Evolutionary conservation across 2,329 filamentous ascomycete genomes (phyloP), one percentile per base, ranked within the genome.

Genomic region (Didymosphaeria variabile): DNA sequence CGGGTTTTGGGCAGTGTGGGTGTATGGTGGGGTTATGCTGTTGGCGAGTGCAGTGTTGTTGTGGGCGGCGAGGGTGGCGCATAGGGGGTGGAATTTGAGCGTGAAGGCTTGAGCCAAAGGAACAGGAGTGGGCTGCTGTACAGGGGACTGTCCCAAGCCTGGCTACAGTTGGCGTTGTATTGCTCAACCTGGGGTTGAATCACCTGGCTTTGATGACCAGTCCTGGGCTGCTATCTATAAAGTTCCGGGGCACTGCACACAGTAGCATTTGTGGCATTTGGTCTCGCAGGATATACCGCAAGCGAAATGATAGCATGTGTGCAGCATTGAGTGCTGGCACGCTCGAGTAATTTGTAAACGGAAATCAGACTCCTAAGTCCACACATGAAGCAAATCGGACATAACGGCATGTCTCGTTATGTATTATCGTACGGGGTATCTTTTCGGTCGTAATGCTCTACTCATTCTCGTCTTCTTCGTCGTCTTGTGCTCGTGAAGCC

Each of bases 1-100:
- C 15, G 78, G 82, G 10, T 84, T 79, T 42, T 71, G 69, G 1
- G 70, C 77, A 31, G 67, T 82, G 1, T 84, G 82, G 82, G 65
- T 77, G 1, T 84, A 78, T 71, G 80, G 80, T 0, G 82, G 80
- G 0, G 62, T 63, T 29, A 65, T 76, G 70, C 40, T 77, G 53
- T 54, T 72, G 46, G 69, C 55, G 1, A 65, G 68, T 55, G 67
- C 60, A 23, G 65, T 21, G 23, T 36, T 73, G 12, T 60, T 77
- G 45, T 9, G 60, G 2, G 53, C 47, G 17, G 70, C 69, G 38
- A 67, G 75, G 54, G 67, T 72, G 13, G 60, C 52, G 0, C 66
- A 70, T 59, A 74, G 63, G 44, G 75, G 75, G 5, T 71, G 67
- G 63, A 58, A 61, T 21, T 40, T 74, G n/a, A 62, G 59, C 58